A percentile compares a stretch with the other conserved stretches of the same genome.
These are phyloP conservation scores for Kickxella alabastrina DNA, from an alignment of 192 early-diverging fungal genomes.

Conservation along the genomic window DNA sequence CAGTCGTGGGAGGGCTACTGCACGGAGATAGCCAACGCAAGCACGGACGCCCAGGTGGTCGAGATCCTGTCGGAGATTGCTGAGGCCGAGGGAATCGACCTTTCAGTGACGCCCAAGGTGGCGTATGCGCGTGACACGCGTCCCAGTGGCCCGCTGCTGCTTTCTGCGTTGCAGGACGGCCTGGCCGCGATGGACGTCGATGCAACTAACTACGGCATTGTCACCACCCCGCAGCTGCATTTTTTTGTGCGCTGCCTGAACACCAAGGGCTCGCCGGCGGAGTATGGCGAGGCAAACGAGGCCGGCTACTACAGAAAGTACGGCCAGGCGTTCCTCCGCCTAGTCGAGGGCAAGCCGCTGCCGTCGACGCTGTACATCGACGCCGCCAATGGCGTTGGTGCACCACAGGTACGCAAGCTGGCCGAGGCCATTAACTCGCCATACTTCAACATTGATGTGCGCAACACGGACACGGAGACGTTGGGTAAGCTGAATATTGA, in stretches of 20 bases:
- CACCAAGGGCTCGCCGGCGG: constrained; percentile 63
- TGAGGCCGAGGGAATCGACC: constrained; percentile 65
- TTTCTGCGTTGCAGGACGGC: constrained; percentile 76
- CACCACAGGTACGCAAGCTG: constrained; percentile 80
- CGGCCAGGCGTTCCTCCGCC: constrained; percentile 71
- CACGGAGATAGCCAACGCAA: constrained; percentile 84
- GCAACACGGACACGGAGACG: constrained; percentile 70
- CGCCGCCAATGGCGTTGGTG: constrained; percentile 96
- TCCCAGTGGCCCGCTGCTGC: constrained; percentile 81
- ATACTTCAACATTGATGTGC: constrained; percentile 60
- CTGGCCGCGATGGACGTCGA: constrained; percentile 66
- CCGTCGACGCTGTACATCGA: constrained; percentile 77
- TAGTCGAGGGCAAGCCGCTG: constrained; percentile 69
- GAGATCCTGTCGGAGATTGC: constrained; percentile 62
- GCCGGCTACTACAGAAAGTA: constrained; percentile 94
- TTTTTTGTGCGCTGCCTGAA: constrained; percentile 90
- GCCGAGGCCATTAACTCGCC: constrained; percentile 61
- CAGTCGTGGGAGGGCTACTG: constrained; percentile 94
- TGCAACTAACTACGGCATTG: constrained; percentile 76
- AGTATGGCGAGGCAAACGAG: constrained; percentile 86
- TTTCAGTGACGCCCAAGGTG: constrained; percentile 62
- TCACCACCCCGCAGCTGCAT: constrained; percentile 97
- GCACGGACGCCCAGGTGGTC: constrained; percentile 59
- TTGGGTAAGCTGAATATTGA: constrained; percentile 81
- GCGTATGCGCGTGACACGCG: constrained; percentile 92